phyloP scores from a whole-genome alignment of 257 asterid species.

The Perilla frutescens region DNA sequence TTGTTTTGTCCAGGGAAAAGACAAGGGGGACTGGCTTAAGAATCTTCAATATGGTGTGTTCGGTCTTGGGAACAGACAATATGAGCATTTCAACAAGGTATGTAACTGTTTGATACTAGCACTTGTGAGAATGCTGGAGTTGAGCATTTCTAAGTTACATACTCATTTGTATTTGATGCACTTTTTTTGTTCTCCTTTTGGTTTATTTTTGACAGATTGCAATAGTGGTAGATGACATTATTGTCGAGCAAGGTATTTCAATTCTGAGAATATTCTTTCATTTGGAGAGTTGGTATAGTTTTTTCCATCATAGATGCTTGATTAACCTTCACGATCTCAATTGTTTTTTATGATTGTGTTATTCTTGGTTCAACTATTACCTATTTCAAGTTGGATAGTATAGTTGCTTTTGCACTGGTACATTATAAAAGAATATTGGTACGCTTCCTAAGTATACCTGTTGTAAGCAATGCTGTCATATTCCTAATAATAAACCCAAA shows the following conservation, averaged over 20 bases:
- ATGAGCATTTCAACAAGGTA: conserved; percentile 98
- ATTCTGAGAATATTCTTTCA: conserved; percentile 11
- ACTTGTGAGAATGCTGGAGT: conserved; percentile 9
- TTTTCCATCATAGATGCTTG: conserved; percentile 9
- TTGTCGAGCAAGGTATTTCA: conserved; percentile 74
- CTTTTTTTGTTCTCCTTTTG: conserved; percentile 13
- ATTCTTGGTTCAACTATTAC: not conserved
- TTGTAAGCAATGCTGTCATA: conserved; percentile 1
- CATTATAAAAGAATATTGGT: not conserved
- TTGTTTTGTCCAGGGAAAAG: conserved; percentile 70
- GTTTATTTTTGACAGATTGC: conserved; percentile 63
- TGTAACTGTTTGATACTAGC: conserved; percentile 11
- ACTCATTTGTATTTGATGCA: conserved; percentile 8
- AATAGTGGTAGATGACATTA: conserved; percentile 70
- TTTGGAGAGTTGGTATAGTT: not conserved
- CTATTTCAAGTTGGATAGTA: not conserved
- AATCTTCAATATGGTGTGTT: conserved; percentile 84
- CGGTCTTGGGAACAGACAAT: conserved; percentile 98
- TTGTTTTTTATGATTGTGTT: conserved; percentile 2
- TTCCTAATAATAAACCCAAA: no score
- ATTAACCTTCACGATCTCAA: conserved; percentile 23
- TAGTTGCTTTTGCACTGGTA: conserved; percentile 17
- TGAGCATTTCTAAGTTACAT: not conserved
- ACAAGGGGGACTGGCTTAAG: conserved; percentile 75
- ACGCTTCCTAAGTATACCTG: not conserved